phyloP scores from a whole-genome alignment of 2,329 filamentous ascomycete species.

The Grosmannia huntii region DNA sequence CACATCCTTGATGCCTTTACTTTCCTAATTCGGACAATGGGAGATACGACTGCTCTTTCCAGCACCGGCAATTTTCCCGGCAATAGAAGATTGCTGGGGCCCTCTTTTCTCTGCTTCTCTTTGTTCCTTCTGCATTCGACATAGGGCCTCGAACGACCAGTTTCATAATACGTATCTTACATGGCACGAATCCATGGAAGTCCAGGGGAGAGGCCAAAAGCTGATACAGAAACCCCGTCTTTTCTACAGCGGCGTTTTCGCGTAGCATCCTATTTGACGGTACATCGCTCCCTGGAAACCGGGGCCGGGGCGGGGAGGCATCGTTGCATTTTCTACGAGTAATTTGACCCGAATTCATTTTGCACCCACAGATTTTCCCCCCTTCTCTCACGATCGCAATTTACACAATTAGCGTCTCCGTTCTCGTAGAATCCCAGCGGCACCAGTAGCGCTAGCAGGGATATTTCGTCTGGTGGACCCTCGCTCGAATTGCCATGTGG shows the following conservation, averaged over 20 bases:
- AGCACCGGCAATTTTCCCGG: neutral
- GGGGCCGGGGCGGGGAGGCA: neutral
- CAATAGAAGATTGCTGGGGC: neutral
- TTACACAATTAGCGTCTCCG: neutral
- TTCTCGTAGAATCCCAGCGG: neutral
- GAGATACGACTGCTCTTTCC: neutral
- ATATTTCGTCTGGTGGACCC: neutral
- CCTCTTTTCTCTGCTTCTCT: neutral
- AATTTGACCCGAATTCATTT: neutral
- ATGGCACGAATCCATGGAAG: no score
- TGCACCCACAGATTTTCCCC: neutral
- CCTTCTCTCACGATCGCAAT: neutral
- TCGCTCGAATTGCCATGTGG: neutral
- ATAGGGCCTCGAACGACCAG: neutral
- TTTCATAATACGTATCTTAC: neutral
- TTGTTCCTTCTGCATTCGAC: neutral
- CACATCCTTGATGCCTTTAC: neutral
- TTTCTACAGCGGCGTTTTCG: neutral
- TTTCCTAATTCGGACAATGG: neutral
- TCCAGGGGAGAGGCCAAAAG: neutral
- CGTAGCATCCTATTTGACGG: neutral
- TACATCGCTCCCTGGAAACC: neutral
- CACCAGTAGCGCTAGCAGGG: neutral
- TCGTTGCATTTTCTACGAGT: neutral
- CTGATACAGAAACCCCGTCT: neutral